Evolutionary conservation across 2,329 filamentous ascomycete species (phyloP), one percentile per base, ranked within the genome.

Genomic region (Clonostachys rosea): DNA sequence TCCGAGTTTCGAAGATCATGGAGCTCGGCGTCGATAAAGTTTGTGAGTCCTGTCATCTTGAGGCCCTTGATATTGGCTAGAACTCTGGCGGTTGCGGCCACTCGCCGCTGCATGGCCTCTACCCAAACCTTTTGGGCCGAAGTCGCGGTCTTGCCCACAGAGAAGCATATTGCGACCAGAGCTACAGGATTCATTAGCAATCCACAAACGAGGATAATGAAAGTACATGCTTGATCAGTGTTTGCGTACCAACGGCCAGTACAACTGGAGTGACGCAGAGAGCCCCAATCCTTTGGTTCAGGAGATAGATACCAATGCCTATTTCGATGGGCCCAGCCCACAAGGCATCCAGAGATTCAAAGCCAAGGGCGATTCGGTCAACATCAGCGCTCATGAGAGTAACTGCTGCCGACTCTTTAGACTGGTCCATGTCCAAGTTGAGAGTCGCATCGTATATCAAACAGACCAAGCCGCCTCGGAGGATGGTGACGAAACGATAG

Each of bases 311-410:
- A 0, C 69, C 70, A 3, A 79, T 47, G 6, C 54, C 66, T 5
- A 73, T 65, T 49, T 78, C 68, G 2, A 76, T 49, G 1, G 61
- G 36, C 14, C 17, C 36, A 14, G 36, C 36, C 14, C 14, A n/a
- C 14, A 39, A 44, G 39, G 56, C 64, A 0, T 61, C 67, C 71
- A 69, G 74, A 5, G 66, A 48, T 24, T 73, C 66, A 42, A 64
- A 56, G 1, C 67, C 71, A 1, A 52, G 42, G 2, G 61, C 54
- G 5, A 75, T 65, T 6, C 66, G 62, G 47, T 75, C 73, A 10
- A 75, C 59, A 44, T 78, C 74, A 5, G 69, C 65, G 46, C 64
- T 72, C 73, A 76, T 76, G 4, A 75, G 59, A 0, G 73, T 75
- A 40, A 76, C 51, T 0, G 70, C 64, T 0, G 68, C 66, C 4